Percentiles rank a stretch among this genome's conserved stretches.
Evolutionary conservation across 1,284 basidiomycete species (phyloP).

Genomic region (Phellopilus nigrolimitatus): DNA sequence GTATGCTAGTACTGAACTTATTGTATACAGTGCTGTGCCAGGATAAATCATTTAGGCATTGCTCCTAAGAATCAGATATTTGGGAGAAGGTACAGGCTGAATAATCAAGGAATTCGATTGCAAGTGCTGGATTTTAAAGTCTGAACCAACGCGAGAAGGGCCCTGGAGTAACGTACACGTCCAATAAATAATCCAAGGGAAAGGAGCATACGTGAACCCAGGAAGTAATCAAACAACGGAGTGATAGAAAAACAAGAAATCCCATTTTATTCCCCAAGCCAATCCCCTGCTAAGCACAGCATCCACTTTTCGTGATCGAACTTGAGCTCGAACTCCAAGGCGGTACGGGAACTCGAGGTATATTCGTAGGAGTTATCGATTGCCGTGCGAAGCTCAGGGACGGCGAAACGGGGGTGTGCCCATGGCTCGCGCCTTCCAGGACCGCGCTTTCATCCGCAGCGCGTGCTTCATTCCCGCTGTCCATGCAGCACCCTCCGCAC

Average conservation of each 20-base stretch:
- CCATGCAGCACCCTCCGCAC: slow-evolving; percentile 47
- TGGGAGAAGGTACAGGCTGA: no score
- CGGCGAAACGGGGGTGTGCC: no score
- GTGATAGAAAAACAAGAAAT: neutral
- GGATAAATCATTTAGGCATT: no score
- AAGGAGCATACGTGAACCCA: neutral
- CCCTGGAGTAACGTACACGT: no score
- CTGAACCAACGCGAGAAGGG: neutral
- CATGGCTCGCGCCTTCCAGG: neutral
- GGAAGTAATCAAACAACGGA: neutral
- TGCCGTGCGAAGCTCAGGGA: slow-evolving; percentile 13
- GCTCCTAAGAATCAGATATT: no score
- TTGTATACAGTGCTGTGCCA: no score
- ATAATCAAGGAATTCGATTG: no score
- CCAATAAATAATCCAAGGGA: no score
- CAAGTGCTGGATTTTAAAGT: neutral
- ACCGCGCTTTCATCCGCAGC: neutral
- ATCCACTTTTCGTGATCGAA: neutral
- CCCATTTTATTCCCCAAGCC: no score
- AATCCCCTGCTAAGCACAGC: no score
- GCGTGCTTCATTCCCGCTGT: slow-evolving; percentile 23
- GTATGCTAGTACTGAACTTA: no score
- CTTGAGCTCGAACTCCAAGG: neutral
- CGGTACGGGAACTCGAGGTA: neutral
- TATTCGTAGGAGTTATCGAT: neutral